A percentile compares a stretch with the other conserved stretches of the same genome.
Conservation (phyloP, 345 rosid species). For the Populus simonii region DNA sequence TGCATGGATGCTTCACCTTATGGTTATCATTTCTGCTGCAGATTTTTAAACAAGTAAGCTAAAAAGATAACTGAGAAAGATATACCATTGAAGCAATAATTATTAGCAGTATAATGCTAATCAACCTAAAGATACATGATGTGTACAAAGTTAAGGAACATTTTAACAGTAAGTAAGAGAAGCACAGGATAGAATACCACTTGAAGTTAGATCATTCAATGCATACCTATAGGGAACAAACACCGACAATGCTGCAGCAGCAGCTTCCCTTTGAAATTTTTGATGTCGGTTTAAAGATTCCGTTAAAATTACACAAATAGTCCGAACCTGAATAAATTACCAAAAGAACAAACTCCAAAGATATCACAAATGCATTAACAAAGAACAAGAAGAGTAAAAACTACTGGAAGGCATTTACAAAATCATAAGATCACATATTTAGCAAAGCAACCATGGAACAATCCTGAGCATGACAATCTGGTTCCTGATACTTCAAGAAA, state of each 20-base stretch:
- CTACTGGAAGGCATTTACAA: neutral
- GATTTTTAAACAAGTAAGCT: too few species aligned
- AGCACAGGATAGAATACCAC: conserved; percentile 1
- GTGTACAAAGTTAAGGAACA: neutral
- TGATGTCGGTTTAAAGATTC: conserved; percentile 65
- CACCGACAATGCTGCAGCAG: conserved; percentile 95
- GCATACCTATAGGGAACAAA: conserved; percentile 79
- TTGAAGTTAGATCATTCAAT: neutral
- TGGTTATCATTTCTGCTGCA: neutral
- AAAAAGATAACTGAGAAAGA: too few species aligned
- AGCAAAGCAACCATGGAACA: too few species aligned
- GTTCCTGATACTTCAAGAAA: neutral
- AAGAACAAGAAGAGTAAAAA: neutral
- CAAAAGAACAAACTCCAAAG: neutral
- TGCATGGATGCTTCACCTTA: neutral
- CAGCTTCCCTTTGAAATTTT: conserved; percentile 87
- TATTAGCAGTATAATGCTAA: neutral
- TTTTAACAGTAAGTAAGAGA: neutral
- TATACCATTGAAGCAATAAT: neutral
- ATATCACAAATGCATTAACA: conserved; percentile 3
- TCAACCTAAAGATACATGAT: neutral
- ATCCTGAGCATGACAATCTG: too few species aligned
- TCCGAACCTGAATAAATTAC: conserved; percentile 55
- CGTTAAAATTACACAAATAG: conserved; percentile 67
- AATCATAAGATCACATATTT: too few species aligned